These are phyloP conservation scores for Podospora tetraspora DNA, from an alignment of 495 filamentous ascomycete species.

Conservation along the genomic window DNA sequence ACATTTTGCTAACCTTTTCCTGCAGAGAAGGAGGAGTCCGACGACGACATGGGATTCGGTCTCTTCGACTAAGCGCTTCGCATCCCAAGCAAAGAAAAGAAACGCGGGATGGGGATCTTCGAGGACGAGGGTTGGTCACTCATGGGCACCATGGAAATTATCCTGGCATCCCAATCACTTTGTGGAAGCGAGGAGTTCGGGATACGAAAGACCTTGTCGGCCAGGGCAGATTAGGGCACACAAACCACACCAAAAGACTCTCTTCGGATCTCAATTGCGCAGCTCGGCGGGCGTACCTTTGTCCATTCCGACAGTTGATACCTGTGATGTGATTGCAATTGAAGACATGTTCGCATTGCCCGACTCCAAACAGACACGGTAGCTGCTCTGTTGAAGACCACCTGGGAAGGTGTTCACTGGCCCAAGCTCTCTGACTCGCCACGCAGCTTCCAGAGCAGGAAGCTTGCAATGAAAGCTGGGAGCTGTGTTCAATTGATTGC, in stretches of 20 bases:
- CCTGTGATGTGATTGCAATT: not conserved
- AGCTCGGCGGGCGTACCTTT: not conserved
- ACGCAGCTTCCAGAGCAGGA: not conserved
- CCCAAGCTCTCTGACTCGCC: not conserved
- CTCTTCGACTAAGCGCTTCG: constrained; percentile 80
- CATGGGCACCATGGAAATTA: constrained; percentile 15
- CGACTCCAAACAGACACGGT: not conserved
- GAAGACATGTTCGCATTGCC: not conserved
- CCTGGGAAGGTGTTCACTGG: not conserved
- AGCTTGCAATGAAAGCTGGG: not conserved
- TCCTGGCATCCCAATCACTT: constrained; percentile 11
- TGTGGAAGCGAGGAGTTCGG: constrained; percentile 18
- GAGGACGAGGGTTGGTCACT: constrained; percentile 18
- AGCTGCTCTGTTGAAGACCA: not conserved
- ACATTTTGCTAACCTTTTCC: constrained; percentile 28
- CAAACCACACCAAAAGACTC: constrained; percentile 16
- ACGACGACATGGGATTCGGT: constrained; percentile 99
- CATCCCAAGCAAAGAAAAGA: constrained; percentile 3
- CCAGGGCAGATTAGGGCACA: constrained; percentile 23
- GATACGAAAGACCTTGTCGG: constrained; percentile 14
- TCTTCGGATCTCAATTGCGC: constrained; percentile 21
- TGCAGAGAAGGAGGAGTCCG: constrained; percentile 77
- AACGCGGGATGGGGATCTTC: constrained; percentile 21
- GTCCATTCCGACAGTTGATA: not conserved
- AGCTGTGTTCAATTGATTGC: not conserved